A percentile compares a stretch with the other conserved stretches of the same genome.
phyloP scores from a whole-genome alignment of 768 basidiomycete genomes.

The Rhodotorula paludigena region DNA sequence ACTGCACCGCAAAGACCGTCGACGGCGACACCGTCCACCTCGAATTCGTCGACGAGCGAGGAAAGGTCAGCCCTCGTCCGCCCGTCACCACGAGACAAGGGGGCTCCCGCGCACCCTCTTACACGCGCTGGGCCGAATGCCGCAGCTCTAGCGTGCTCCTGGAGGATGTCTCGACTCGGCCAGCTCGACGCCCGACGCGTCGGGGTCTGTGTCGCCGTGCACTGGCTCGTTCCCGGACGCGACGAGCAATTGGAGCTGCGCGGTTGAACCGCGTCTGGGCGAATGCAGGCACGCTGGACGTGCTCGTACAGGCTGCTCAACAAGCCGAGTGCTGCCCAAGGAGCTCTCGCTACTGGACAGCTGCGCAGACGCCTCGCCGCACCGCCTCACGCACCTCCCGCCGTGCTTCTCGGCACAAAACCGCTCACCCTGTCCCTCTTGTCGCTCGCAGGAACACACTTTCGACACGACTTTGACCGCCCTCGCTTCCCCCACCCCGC shows the following conservation, averaged over 20 bases:
- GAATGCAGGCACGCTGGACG: not conserved
- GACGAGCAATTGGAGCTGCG: not conserved
- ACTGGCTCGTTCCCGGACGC: not conserved
- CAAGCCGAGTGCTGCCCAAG: too few relatives aligned
- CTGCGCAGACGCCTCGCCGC: not conserved
- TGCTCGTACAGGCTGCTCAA: too few relatives aligned
- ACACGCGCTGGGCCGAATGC: too few relatives aligned
- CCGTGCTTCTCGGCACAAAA: not conserved
- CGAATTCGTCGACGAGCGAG: conserved; percentile 80
- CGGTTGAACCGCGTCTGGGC: not conserved
- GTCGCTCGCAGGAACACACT: conserved; percentile 39
- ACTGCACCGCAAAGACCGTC: conserved; percentile 65
- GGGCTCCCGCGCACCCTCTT: too few relatives aligned
- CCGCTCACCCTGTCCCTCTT: not conserved
- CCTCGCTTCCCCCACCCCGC: conserved; percentile 57
- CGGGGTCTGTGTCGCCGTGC: not conserved
- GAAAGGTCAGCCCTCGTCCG: conserved; percentile 61
- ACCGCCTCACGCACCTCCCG: not conserved
- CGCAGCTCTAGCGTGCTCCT: too few relatives aligned
- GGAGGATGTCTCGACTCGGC: not conserved
- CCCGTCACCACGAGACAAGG: too few relatives aligned
- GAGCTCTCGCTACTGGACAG: not conserved
- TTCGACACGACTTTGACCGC: conserved; percentile 74
- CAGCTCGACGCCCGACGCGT: not conserved
- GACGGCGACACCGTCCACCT: conserved; percentile 72